Conservation (phyloP, 768 basidiomycete species). For the Trametes maxima region DNA sequence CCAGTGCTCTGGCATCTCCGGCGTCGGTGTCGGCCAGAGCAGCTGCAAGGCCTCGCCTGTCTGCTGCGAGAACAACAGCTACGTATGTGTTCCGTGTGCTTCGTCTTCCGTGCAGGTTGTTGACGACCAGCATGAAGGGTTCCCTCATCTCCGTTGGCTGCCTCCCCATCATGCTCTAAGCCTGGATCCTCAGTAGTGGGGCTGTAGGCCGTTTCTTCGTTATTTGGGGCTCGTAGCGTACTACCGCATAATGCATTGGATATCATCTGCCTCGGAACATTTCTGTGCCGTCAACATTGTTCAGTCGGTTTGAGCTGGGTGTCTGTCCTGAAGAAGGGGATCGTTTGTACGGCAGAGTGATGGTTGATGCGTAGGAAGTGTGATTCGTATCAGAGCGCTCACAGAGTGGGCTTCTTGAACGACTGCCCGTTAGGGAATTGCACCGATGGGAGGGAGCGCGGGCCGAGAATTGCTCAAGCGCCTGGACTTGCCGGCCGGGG, state of each 20-base stretch:
- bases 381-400: too few species aligned
- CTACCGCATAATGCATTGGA: too few species aligned
- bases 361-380: too few species aligned
- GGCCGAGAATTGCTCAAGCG: neutral
- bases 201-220: too few species aligned
- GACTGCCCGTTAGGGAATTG: neutral
- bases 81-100: constrained; percentile 15
- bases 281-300: too few species aligned
- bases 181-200: neutral
- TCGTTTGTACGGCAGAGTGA: too few species aligned
- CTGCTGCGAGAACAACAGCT: constrained; percentile 32
- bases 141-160: constrained; percentile 23
- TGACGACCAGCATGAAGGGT: neutral
- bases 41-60: constrained; percentile 22
- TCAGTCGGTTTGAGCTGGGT: too few species aligned
- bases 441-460: neutral
- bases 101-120: too few species aligned
- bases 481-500: constrained; percentile 1
- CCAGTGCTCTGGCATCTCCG: constrained; percentile 29
- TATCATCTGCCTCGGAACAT: too few species aligned
- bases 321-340: too few species aligned
- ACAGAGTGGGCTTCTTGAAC: too few species aligned
- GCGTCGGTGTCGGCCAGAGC: constrained; percentile 21
- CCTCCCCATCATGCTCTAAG: constrained; percentile 21
- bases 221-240: too few species aligned